Conservation (phyloP, 352 stramenopile genomes). For the Globisporangium heterothallicum region DNA sequence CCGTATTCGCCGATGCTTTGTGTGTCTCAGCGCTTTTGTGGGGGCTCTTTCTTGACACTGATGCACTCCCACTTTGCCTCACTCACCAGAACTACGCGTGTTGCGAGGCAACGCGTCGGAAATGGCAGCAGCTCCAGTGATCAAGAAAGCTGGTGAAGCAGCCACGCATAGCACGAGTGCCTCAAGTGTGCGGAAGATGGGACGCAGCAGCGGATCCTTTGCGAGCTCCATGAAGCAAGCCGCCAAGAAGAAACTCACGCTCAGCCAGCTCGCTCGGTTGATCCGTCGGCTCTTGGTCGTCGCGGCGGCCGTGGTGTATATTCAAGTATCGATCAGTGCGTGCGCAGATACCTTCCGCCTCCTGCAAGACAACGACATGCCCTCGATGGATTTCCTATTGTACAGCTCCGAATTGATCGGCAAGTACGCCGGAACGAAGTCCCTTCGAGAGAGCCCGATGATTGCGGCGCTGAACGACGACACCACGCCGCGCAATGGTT, state of each 20-base stretch:
- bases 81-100: too few species aligned
- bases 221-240: too few species aligned
- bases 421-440: not conserved
- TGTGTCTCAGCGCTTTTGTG: too few species aligned
- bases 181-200: too few species aligned
- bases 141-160: too few species aligned
- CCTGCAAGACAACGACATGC: not conserved
- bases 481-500: conserved; percentile 23
- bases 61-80: too few species aligned
- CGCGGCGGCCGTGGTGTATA: not conserved
- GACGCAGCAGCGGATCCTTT: not conserved
- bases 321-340: not conserved
- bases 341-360: not conserved
- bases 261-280: not conserved
- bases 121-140: too few species aligned
- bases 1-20: too few species aligned
- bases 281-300: not conserved
- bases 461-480: conserved; percentile 20
- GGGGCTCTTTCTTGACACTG: too few species aligned
- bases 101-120: too few species aligned
- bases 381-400: not conserved
- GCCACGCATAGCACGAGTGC: too few species aligned
- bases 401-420: not conserved
- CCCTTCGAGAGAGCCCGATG: conserved; percentile 24
- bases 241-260: not conserved